These are phyloP conservation scores for Phytophthora rubi DNA, from an alignment of 352 stramenopile species.

Conservation along the genomic window DNA sequence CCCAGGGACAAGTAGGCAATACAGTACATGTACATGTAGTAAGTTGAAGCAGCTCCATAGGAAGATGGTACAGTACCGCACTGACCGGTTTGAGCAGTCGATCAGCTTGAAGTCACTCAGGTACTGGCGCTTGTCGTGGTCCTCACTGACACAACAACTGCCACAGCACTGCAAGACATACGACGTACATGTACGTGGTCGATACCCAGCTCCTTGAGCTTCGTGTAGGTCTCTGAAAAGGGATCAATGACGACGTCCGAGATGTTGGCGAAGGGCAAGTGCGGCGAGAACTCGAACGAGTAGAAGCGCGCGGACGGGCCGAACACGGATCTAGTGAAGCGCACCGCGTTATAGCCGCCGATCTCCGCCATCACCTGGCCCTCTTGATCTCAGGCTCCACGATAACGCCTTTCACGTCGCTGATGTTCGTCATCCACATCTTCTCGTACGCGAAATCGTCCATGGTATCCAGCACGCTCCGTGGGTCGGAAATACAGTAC, in stretches of 20 bases:
- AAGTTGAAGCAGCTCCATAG: neutral
- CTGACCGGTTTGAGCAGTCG: conserved; percentile 36
- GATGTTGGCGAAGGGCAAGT: conserved; percentile 43
- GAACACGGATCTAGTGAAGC: conserved; percentile 36
- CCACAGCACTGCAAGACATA: neutral
- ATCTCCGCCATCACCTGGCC: conserved; percentile 54
- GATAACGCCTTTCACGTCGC: conserved; percentile 43
- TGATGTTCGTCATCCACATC: conserved; percentile 49
- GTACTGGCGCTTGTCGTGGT: conserved; percentile 42
- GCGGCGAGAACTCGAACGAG: conserved; percentile 50
- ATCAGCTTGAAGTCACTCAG: conserved; percentile 41
- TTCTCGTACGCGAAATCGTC: conserved; percentile 39
- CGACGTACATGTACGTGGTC: conserved; percentile 34
- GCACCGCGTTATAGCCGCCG: conserved; percentile 55
- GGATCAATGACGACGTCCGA: conserved; percentile 28
- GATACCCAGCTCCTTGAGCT: conserved; percentile 33
- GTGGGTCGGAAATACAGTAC: conserved; percentile 29
- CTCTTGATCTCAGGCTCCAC: conserved; percentile 39
- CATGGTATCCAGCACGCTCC: conserved; percentile 38
- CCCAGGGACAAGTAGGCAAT: neutral
- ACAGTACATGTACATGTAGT: neutral
- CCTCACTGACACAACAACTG: conserved; percentile 10
- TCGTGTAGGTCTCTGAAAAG: conserved; percentile 39
- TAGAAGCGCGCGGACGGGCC: conserved; percentile 39
- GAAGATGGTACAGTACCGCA: neutral